Evolutionary conservation across 2,329 filamentous ascomycete genomes (phyloP).

Genomic region (Didymosphaeria variabile): DNA sequence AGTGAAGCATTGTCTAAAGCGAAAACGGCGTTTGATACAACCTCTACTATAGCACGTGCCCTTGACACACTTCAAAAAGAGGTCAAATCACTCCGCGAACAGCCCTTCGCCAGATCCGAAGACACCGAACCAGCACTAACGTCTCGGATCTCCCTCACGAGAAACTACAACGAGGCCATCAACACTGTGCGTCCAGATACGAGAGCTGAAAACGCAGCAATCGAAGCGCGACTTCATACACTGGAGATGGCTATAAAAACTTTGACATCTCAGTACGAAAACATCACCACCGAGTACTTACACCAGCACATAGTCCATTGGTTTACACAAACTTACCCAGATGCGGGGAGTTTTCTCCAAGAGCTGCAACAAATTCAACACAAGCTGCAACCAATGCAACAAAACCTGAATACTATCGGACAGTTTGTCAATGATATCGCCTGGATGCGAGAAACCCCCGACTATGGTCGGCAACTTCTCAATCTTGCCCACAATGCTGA

Average conservation of each 20-base stretch:
- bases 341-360: slow-evolving; percentile 9
- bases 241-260: neutral
- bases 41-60: neutral
- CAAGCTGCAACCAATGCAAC: too few species aligned
- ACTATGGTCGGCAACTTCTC: neutral
- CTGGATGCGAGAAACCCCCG: neutral
- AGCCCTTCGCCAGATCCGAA: neutral
- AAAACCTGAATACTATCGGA: neutral
- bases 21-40: too few species aligned
- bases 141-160: neutral
- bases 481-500: neutral
- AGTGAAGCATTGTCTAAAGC: too few species aligned
- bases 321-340: slow-evolving; percentile 23
- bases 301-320: slow-evolving; percentile 27
- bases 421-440: neutral
- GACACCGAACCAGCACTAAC: neutral
- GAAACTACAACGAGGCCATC: neutral
- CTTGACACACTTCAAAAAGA: neutral
- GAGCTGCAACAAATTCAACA: neutral
- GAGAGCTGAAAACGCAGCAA: neutral
- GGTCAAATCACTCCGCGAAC: neutral
- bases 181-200: neutral
- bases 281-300: slow-evolving; percentile 23
- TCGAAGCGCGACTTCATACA: neutral
- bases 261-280: slow-evolving; percentile 24